Evolutionary conservation across 306 rosid genomes (phyloP).

Genomic region (Abrus pulchellus): DNA sequence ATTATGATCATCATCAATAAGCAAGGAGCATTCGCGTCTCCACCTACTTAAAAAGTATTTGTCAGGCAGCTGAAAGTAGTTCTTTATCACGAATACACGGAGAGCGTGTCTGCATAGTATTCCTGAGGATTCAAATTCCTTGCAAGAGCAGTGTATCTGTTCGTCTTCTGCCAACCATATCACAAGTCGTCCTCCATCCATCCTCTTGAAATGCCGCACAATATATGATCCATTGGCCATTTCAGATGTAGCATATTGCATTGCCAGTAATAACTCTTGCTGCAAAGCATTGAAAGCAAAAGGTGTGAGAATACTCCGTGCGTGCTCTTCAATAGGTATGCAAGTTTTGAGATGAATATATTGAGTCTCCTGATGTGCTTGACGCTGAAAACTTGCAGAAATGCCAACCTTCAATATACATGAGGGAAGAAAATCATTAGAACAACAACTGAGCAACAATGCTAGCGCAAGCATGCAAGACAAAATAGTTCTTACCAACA

Average conservation of each 20-base stretch:
- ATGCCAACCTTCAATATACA: slow-evolving; percentile 71
- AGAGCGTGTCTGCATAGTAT: slow-evolving; percentile 86
- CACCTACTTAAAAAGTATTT: slow-evolving; percentile 80
- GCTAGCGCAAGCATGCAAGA: slow-evolving; percentile 11
- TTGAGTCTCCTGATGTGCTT: slow-evolving; percentile 68
- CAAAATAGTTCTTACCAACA: slow-evolving; percentile 12
- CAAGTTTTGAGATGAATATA: slow-evolving; percentile 72
- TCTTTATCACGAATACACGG: slow-evolving; percentile 69
- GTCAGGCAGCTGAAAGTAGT: slow-evolving; percentile 92
- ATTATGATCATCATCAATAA: slow-evolving; percentile 54
- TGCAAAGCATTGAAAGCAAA: slow-evolving; percentile 88
- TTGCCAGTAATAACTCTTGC: slow-evolving; percentile 71
- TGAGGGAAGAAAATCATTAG: slow-evolving; percentile 42
- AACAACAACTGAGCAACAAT: slow-evolving; percentile 12
- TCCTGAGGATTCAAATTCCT: slow-evolving; percentile 96
- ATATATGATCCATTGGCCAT: slow-evolving; percentile 79
- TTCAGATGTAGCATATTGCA: slow-evolving; percentile 89
- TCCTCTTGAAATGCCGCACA: slow-evolving; percentile 80
- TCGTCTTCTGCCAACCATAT: slow-evolving; percentile 84
- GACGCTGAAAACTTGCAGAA: slow-evolving; percentile 71
- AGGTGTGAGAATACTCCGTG: slow-evolving; percentile 78
- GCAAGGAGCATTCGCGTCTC: slow-evolving; percentile 71
- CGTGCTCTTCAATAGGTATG: slow-evolving; percentile 92
- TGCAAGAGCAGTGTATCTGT: slow-evolving; percentile 91
- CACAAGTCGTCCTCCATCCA: slow-evolving; percentile 74